Evolutionary conservation across 1,284 basidiomycete species (phyloP).

Genomic region (Heliocybe sulcata): DNA sequence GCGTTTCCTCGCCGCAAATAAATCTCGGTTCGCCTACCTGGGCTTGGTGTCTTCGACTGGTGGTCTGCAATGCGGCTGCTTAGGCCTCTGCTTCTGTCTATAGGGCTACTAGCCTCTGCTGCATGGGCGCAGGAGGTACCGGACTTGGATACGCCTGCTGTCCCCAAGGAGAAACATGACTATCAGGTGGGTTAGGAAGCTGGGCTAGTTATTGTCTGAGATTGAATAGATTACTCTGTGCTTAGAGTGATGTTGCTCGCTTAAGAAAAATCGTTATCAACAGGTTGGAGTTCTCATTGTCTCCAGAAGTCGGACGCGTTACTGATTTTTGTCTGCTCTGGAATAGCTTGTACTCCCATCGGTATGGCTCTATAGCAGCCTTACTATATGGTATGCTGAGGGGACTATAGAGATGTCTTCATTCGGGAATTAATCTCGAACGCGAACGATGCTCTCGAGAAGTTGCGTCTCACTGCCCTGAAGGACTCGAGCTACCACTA

Average conservation of each 20-base stretch:
- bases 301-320: background rate
- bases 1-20: background rate
- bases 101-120: constrained; percentile 41
- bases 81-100: constrained; percentile 40
- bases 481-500: constrained; percentile 73
- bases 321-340: too few relatives aligned
- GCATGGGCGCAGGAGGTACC: constrained; percentile 32
- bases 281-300: constrained; percentile 32
- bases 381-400: constrained; percentile 1
- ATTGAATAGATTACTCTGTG: too few relatives aligned
- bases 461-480: constrained; percentile 77
- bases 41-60: background rate
- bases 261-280: constrained; percentile 91
- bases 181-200: constrained; percentile 81
- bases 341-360: background rate
- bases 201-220: too few relatives aligned
- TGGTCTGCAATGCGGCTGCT: constrained; percentile 51
- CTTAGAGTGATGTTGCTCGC: constrained; percentile 85
- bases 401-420: constrained; percentile 72
- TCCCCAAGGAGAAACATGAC: constrained; percentile 51
- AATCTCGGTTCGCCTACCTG: background rate
- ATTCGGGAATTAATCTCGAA: constrained; percentile 92
- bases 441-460: constrained; percentile 92
- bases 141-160: constrained; percentile 31
- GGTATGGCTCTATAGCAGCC: constrained; percentile 12